Conservation (phyloP, 495 filamentous ascomycete genomes). For the Daldinia grandis region DNA sequence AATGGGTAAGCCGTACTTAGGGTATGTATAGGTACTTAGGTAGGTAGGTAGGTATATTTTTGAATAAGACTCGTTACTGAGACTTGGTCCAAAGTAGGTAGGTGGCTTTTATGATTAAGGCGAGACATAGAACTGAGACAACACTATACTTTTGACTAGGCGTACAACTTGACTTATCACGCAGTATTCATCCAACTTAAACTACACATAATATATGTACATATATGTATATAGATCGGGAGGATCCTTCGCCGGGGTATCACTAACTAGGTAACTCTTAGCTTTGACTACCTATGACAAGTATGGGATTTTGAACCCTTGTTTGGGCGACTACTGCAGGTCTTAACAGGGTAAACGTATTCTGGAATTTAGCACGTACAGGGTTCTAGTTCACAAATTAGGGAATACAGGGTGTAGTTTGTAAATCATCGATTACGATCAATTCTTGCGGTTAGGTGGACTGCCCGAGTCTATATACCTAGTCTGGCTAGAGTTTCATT, state of each 20-base stretch:
- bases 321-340: neutral
- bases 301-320: neutral
- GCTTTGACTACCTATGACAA: neutral
- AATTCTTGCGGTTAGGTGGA: constrained; percentile 16
- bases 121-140: neutral
- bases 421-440: constrained; percentile 8
- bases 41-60: neutral
- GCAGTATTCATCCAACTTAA: neutral
- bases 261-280: neutral
- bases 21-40: no score
- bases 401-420: neutral
- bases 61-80: neutral
- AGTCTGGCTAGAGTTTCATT: constrained; percentile 11
- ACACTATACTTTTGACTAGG: neutral
- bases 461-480: constrained; percentile 8
- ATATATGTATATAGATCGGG: neutral
- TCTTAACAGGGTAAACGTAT: neutral
- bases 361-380: neutral
- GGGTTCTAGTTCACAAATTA: neutral
- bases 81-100: neutral
- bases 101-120: neutral
- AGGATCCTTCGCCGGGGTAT: neutral
- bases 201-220: neutral
- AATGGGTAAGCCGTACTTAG: no score
- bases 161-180: constrained; percentile 3